Base-by-base conservation (phyloP, 441 rosid genomes). In the Mallotus japonicus region DNA sequence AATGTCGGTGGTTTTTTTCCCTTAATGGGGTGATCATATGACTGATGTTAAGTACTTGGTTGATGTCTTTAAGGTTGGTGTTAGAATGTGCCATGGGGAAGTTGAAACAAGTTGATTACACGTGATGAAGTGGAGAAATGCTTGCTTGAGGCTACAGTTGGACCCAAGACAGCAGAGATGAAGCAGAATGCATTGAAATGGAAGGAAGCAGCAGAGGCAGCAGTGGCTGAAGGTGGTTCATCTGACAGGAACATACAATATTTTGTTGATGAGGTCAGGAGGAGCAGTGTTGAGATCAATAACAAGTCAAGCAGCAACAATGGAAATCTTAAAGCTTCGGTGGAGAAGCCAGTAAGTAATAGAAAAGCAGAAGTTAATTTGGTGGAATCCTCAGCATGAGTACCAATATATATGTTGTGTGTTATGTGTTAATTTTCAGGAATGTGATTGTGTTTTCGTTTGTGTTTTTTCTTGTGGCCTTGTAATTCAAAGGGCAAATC, bases 11-110 rank as follows among this genome's bases (percentile, higher is more conserved):
- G 74, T 89, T 37, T 86, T 87, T 24, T 89, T 83, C 53, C 97
- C 97, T 8, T 93, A 83, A 24, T 91, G 95, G 95, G 95, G 95
- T 1, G 97, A 92, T 80, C 98, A 92, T 70, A 93, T 88, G 40
- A 89, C 97, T 0, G 73, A 92, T 57, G 91, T 97, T 0, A 81
- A 82, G 49, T 92, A 86, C 72, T 77, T 90, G 79, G 85, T 81
- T 3, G 91, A 92, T 2, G 91, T 85, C 34, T 86, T 84, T 50
- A 87, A 85, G 79, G 83, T 82, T 0, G 97, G 98, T 8, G 80
- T 87, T 42, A 84, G 89, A 11, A 85, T 92, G 78, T 74, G 90
- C 81, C 81, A 93, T 0, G 97, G 95, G 53, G 86, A 78, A 75
- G 84, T 89, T 0, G 90, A 86, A 80, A 78, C 54, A 84, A 78